Evolutionary conservation across 2,329 filamentous ascomycete genomes (phyloP), one percentile per base, ranked within the genome.

Genomic region (Pestalotiopsis sp.): DNA sequence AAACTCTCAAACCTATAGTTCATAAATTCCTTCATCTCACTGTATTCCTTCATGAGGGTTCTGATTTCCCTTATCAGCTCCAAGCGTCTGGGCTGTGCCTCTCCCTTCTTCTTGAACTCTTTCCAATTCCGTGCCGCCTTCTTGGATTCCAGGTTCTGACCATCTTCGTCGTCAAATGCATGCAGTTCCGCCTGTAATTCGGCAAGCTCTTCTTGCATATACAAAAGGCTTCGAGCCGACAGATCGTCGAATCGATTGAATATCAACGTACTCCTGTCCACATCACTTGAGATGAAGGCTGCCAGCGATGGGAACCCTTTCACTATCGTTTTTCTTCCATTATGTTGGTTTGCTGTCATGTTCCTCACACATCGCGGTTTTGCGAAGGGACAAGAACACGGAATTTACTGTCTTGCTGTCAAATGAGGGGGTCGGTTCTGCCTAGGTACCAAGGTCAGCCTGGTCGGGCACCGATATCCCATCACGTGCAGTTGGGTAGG

Each of bases 41-140:
- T 20, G 1, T 58, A 58, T 27, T 58, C 56, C 4, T 58, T 14
- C 56, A 58, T 58, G 9, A 58, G 56, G 4, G 1, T 3, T 58
- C 56, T 7, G 9, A 58, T 58, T 9, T 58, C 56, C 13, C 20
- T 27, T 12, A 58, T n/a, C 20, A 58, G 13, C 20, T 58, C 20
- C 3, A 58, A 17, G 4, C 56, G 56, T 0, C 56, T 13, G 12
- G 56, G 56, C 13, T 58, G 56, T 3, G 25, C 20, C 12, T 58
- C 56, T 23, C 20, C 20, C 25, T 58, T 58, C 56, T 27, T 58
- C 20, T 58, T 58, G 13, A 58, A 58, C 20, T 58, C 56, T 27
- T 58, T 58, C 56, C 56, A 58, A 17, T 58, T 58, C 56, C 56
- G 57, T 3, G 57, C 57, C 13, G 57, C 57, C 57, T 58, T 58